Conservation (phyloP, 2,329 filamentous ascomycete species). For the Thelonectria rubi region DNA sequence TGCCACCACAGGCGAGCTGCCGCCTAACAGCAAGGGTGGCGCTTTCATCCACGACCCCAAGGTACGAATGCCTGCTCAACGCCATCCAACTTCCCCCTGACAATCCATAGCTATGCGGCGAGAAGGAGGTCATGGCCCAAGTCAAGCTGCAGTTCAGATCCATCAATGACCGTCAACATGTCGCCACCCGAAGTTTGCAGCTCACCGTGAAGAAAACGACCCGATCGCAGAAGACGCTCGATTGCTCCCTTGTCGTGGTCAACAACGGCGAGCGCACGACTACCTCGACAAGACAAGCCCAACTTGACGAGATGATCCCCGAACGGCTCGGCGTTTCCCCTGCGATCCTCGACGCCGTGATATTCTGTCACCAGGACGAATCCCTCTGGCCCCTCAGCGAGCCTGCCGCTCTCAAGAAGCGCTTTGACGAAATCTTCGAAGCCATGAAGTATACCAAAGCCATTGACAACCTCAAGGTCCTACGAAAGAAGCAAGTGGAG, state of each 20-base stretch:
- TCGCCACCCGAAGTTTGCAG: slow-evolving; percentile 84
- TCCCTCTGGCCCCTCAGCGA: slow-evolving; percentile 97
- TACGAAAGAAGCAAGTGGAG: slow-evolving; percentile 84
- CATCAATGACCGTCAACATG: slow-evolving; percentile 80
- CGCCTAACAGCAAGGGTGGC: slow-evolving; percentile 88
- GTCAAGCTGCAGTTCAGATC: slow-evolving; percentile 89
- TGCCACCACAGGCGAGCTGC: slow-evolving; percentile 92
- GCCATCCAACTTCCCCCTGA: slow-evolving; percentile 11
- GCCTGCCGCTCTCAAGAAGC: slow-evolving; percentile 84
- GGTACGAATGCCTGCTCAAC: slow-evolving; percentile 51
- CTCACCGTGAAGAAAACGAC: slow-evolving; percentile 85
- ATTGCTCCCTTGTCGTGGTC: slow-evolving; percentile 78
- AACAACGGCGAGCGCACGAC: slow-evolving; percentile 82
- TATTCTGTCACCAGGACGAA: slow-evolving; percentile 99
- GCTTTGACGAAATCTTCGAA: slow-evolving; percentile 98
- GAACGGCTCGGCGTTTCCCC: slow-evolving; percentile 88
- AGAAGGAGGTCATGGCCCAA: slow-evolving; percentile 89
- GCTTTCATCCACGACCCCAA: slow-evolving; percentile 99
- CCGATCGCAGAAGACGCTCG: slow-evolving; percentile 82
- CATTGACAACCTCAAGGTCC: slow-evolving; percentile 90
- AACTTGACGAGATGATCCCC: slow-evolving; percentile 86
- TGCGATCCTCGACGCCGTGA: slow-evolving; percentile 91
- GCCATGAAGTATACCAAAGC: slow-evolving; percentile 97
- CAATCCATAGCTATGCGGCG: slow-evolving; percentile 70
- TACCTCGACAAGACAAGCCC: slow-evolving; percentile 80